Base-by-base conservation (phyloP, 2,329 filamentous ascomycete genomes). In the Ceratocystis cubensis region DNA sequence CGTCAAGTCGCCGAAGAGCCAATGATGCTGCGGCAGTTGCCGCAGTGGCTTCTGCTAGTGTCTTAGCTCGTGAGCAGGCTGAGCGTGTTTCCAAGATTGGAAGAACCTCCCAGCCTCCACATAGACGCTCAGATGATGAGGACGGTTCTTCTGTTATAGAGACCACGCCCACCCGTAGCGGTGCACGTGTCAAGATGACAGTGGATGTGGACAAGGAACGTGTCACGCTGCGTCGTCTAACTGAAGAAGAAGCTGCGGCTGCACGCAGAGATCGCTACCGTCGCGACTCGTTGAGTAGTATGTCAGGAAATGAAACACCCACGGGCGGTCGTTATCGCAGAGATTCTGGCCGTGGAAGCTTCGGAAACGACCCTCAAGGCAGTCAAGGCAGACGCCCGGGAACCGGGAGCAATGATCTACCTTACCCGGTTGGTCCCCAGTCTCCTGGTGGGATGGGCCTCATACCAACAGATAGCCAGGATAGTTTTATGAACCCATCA, bases 171-270 rank as follows among this genome's bases (percentile, higher is more conserved):
- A 73, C 74, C 4, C 76, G 78, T 41, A 77, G 81, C 2, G 78
- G 84, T 41, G 83, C 81, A 71, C 80, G 86, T 67, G 84, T 83
- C 72, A 63, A 66, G 33, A 75, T 86, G 66, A 82, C 81, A 71
- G 77, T 86, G 61, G 81, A 67, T 17, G 25, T 30, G 8, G 67
- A 85, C 69, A 81, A 84, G 69, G 83, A 87, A 70, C 79, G 78
- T 69, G 80, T 87, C 66, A 87, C 84, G 15, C 75, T 87, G 53
- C 80, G 84, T 46, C 78, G 82, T 45, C 75, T 87, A 28, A 85
- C 84, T 0, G 83, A 85, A 30, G 81, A 84, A 69, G 84, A 87
- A 72, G 78, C 81, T 2, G 76, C 77, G 44, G 33, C 22, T 8
- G 63, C 45, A 15, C 64, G 67, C 13, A 64, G 41, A 22, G 77